Percentiles rank a stretch among this genome's conserved stretches.
Evolutionary conservation across 2,329 filamentous ascomycete genomes (phyloP).

Genomic region (Fusarium compactum): DNA sequence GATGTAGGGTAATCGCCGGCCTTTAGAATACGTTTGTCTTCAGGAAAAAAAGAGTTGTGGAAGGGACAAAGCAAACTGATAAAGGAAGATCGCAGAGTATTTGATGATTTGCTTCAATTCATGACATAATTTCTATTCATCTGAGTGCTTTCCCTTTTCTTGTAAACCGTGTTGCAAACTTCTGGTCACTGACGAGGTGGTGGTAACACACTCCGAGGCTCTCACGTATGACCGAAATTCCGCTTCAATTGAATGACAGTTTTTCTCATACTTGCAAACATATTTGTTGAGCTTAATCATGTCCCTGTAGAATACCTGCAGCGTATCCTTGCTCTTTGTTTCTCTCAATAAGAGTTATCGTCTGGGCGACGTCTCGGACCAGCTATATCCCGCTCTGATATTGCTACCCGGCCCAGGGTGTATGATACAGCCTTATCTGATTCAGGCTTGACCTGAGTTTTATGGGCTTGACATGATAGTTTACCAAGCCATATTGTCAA

Average conservation of each 20-base stretch:
- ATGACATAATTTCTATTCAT: fast-evolving
- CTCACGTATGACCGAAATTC: fast-evolving
- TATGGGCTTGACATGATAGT: no score
- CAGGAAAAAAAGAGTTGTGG: neutral
- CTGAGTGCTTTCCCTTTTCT: neutral
- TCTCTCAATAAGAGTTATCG: neutral
- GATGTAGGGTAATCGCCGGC: neutral
- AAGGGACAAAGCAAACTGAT: neutral
- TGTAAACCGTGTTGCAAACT: neutral
- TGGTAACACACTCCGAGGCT: fast-evolving
- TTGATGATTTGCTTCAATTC: fast-evolving
- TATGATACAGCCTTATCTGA: neutral
- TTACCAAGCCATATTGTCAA: neutral
- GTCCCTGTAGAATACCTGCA: neutral
- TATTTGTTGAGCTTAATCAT: neutral
- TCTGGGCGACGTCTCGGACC: neutral
- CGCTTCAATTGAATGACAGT: fast-evolving
- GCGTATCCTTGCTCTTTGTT: neutral
- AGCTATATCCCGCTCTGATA: neutral
- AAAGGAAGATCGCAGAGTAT: neutral
- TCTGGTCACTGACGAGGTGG: neutral
- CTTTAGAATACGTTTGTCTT: neutral
- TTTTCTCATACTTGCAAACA: neutral
- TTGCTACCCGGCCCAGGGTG: neutral
- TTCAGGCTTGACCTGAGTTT: neutral